A percentile compares a stretch with the other conserved stretches of the same genome.
Evolutionary conservation across 2,329 filamentous ascomycete species (phyloP).

Genomic region (Diplodia sapinea): DNA sequence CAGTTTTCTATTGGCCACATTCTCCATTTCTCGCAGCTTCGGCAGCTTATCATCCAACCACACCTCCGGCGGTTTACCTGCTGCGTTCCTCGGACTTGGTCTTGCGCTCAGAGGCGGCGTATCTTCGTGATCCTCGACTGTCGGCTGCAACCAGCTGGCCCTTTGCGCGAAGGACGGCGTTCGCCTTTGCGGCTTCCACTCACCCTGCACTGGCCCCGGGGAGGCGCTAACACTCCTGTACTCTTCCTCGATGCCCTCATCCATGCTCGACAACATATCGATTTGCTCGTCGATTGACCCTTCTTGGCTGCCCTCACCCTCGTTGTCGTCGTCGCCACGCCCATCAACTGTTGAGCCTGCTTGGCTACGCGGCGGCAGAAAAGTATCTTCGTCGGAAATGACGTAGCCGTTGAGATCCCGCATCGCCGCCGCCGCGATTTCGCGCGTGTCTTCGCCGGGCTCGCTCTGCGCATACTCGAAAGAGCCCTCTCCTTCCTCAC

Average conservation of each 20-base stretch:
- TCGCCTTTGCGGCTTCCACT: not conserved
- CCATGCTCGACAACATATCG: slow-evolving; percentile 30
- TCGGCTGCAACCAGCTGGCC: slow-evolving; percentile 26
- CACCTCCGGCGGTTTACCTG: slow-evolving; percentile 7
- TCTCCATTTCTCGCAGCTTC: slow-evolving; percentile 1
- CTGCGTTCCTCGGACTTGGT: slow-evolving; percentile 9
- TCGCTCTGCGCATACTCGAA: slow-evolving; percentile 20
- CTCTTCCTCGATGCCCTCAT: slow-evolving; percentile 29
- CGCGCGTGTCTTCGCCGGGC: slow-evolving; percentile 6
- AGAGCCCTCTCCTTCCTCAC: slow-evolving; percentile 11
- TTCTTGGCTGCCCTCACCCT: not conserved
- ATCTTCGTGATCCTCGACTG: slow-evolving; percentile 30
- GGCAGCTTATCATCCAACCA: slow-evolving; percentile 11
- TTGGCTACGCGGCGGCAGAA: not conserved
- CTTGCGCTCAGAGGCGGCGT: slow-evolving; percentile 11
- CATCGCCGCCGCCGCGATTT: slow-evolving; percentile 17
- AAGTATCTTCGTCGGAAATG: slow-evolving; percentile 27
- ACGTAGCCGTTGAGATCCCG: slow-evolving; percentile 31
- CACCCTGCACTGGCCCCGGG: slow-evolving; percentile 8
- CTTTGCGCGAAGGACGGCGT: not conserved
- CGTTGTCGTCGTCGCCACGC: not conserved
- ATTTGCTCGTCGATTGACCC: slow-evolving; percentile 30
- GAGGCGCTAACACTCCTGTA: slow-evolving; percentile 2
- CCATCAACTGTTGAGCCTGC: not conserved
- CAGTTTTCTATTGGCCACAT: not conserved